Conservation (phyloP, 805 yeast genomes). For the Ascoidea tarda region DNA sequence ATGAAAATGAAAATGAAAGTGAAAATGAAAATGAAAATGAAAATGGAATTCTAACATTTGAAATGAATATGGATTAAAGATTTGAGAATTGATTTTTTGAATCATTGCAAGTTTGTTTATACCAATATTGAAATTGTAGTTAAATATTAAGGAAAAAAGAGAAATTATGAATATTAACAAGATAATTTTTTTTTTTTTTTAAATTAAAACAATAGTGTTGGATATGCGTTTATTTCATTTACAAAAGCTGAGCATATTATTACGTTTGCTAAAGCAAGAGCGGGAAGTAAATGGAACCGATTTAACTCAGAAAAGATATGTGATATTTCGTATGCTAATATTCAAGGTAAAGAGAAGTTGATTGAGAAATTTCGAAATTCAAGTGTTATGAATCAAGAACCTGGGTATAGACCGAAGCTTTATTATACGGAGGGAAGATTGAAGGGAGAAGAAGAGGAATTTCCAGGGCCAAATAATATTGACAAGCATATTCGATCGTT, state of each 20-base stretch:
- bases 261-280: constrained; percentile 28
- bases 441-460: constrained; percentile 27
- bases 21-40: background rate
- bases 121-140: background rate
- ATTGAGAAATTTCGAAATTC: constrained; percentile 35
- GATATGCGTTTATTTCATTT: constrained; percentile 40
- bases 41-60: too few species aligned
- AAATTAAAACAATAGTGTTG: constrained; percentile 20
- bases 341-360: constrained; percentile 31
- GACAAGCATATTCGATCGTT: too few species aligned
- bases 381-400: constrained; percentile 32
- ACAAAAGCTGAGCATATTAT: constrained; percentile 28
- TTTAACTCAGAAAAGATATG: constrained; percentile 36
- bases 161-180: too few species aligned
- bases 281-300: constrained; percentile 32
- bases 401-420: constrained; percentile 32
- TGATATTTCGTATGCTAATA: constrained; percentile 35
- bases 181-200: background rate
- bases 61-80: constrained; percentile 14
- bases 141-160: too few species aligned
- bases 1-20: background rate
- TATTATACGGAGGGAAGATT: constrained; percentile 28
- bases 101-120: constrained; percentile 26
- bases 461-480: constrained; percentile 23
- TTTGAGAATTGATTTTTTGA: constrained; percentile 36